Percentiles rank a stretch among this genome's conserved stretches.
Evolutionary conservation across 805 yeast genomes (phyloP).

Genomic region (Hermanozyma aechmeae): DNA sequence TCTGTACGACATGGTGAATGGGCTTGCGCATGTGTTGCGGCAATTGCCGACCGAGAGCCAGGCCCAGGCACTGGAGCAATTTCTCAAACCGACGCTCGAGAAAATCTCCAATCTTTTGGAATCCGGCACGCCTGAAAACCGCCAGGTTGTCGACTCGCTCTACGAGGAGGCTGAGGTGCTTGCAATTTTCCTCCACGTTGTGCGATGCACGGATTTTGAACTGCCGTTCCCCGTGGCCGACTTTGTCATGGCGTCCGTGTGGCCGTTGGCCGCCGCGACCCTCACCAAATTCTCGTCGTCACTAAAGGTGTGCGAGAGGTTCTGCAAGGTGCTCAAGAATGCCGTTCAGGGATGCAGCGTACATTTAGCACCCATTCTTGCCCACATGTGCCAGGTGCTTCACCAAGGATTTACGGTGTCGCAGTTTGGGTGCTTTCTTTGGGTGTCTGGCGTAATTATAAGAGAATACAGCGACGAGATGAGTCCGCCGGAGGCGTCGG

Average conservation of each 20-base stretch:
- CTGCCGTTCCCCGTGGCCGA: constrained; percentile 42
- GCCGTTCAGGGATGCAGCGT: constrained; percentile 54
- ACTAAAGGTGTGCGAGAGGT: constrained; percentile 62
- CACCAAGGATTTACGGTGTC: constrained; percentile 62
- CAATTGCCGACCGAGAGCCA: constrained; percentile 48
- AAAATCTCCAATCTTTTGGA: constrained; percentile 23
- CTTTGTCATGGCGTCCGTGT: constrained; percentile 41
- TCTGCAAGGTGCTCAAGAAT: constrained; percentile 57
- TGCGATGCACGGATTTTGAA: constrained; percentile 37
- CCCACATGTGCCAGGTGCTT: constrained; percentile 55
- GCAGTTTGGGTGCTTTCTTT: constrained; percentile 72
- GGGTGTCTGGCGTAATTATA: constrained; percentile 80
- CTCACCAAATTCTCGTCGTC: constrained; percentile 50
- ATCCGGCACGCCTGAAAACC: constrained; percentile 6
- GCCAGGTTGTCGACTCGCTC: constrained; percentile 16
- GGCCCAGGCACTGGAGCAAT: constrained; percentile 46
- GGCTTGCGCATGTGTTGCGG: constrained; percentile 73
- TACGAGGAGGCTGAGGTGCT: constrained; percentile 72
- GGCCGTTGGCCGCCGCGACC: constrained; percentile 48
- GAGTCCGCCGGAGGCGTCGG: constrained; percentile 35
- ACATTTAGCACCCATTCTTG: constrained; percentile 49
- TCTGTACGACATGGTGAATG: constrained; percentile 75
- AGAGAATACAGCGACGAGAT: constrained; percentile 62
- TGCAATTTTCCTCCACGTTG: constrained; percentile 48
- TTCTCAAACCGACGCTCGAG: constrained; percentile 57